Evolutionary conservation across 495 filamentous ascomycete species (phyloP), one percentile per base, ranked within the genome.

Genomic region (Penicillium simplicissimum): DNA sequence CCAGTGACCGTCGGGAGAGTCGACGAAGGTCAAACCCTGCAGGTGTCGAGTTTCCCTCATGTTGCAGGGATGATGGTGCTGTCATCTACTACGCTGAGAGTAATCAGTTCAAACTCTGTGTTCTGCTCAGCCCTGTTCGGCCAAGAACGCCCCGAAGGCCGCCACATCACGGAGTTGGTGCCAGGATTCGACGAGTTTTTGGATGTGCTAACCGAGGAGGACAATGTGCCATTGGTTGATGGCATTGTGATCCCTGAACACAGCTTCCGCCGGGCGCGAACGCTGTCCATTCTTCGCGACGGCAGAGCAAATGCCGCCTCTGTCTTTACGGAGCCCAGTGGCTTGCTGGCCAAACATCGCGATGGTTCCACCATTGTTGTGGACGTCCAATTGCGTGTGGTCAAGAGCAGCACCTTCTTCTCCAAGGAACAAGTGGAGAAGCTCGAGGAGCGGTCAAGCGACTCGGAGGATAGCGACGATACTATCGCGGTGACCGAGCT

Each of bases 231-330:
- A 23, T 81, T 97, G 19, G 83, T 88, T 15, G 96, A 98, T 71
- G 96, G 95, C n/a, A 92, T 98, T 56, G 93, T 98, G 33, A 88
- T 98, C 55, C 96, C 95, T 6, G 95, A 98, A 74, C 91, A 96
- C 71, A 95, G 89, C 60, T 98, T 98, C 73, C 86, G 96, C 38
- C 89, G 93, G 55, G 96, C 95, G 14, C 84, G 91, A 63, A 91
- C 90, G 1, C 82, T 96, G 51, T 83, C 96, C 15, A 88, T 91
- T 6, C 77, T 97, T 49, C 85, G 90, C 52, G 90, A 97, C 65
- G 91, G 88, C 19, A 90, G 87, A 42, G 84, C 87, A 34, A 76
- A 80, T 52, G 90, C 91, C 8, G 88, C 91, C 6, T 80, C 85
- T 1, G 83, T 87, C 21, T 96, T 98, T 61, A 78, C 92, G 14